Evolutionary conservation across 768 basidiomycete genomes (phyloP).

Genomic region (Mycena albidolilacea): DNA sequence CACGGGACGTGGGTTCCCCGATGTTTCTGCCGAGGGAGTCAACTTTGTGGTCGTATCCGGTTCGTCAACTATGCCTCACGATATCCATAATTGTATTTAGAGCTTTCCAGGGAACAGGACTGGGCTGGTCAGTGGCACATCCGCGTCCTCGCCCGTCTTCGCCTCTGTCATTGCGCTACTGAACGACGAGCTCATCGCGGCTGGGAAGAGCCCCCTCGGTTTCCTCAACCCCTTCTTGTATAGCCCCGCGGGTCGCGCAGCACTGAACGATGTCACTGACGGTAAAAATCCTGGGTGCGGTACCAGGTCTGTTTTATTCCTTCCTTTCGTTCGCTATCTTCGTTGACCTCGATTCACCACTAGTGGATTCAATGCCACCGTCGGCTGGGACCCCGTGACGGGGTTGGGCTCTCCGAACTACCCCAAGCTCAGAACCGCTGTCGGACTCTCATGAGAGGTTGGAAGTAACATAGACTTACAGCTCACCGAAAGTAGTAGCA

Average conservation of each 20-base stretch:
- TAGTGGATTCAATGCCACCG: conserved; percentile 23
- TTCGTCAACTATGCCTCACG: background rate
- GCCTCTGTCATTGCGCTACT: conserved; percentile 54
- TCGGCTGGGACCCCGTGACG: background rate
- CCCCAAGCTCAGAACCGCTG: conserved; percentile 27
- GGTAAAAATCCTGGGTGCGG: conserved; percentile 41
- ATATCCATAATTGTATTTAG: background rate
- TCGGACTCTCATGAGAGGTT: conserved; percentile 36
- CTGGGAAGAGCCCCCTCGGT: conserved; percentile 23
- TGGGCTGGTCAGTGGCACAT: conserved; percentile 55
- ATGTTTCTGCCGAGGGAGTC: too few species aligned
- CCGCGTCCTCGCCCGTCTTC: conserved; percentile 60
- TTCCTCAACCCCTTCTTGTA: conserved; percentile 32
- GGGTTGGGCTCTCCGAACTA: conserved; percentile 29
- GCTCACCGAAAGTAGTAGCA: conserved; percentile 18
- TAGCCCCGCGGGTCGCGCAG: conserved; percentile 40
- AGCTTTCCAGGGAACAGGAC: conserved; percentile 10
- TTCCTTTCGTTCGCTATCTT: background rate
- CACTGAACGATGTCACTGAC: conserved; percentile 51
- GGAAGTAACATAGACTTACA: conserved; percentile 19
- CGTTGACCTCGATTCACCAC: background rate
- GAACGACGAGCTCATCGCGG: conserved; percentile 32
- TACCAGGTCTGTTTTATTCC: background rate
- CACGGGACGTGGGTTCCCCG: conserved; percentile 34
- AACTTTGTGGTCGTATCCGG: too few species aligned